phyloP scores from a whole-genome alignment of 2,329 filamentous ascomycete species.

The Thelonectria blattea region DNA sequence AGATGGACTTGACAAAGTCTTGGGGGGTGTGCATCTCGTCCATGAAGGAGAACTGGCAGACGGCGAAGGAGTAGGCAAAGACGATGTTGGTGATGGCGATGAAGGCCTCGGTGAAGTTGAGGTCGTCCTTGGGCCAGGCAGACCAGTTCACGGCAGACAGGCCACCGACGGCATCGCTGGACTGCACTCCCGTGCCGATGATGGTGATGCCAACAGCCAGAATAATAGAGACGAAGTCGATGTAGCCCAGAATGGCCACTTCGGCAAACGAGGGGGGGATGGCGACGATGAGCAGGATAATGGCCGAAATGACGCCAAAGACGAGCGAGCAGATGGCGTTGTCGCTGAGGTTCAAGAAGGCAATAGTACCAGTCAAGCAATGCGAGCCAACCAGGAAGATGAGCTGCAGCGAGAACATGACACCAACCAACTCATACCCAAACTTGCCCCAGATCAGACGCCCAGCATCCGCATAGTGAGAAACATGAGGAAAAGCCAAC shows the following conservation, averaged over 20 bases:
- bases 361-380: slow-evolving; percentile 66
- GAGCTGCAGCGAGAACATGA: slow-evolving; percentile 54
- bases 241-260: slow-evolving; percentile 35
- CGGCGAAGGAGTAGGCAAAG: slow-evolving; percentile 21
- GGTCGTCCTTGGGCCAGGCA: slow-evolving; percentile 45
- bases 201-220: slow-evolving; percentile 51
- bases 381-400: slow-evolving; percentile 72
- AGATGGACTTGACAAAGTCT: slow-evolving; percentile 59
- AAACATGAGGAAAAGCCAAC: slow-evolving; percentile 57
- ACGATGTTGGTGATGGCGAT: slow-evolving; percentile 61
- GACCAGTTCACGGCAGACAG: slow-evolving; percentile 35
- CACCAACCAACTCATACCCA: slow-evolving; percentile 58
- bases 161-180: background rate
- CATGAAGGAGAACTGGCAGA: slow-evolving; percentile 20
- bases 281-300: slow-evolving; percentile 46
- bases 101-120: slow-evolving; percentile 58
- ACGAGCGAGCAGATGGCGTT: slow-evolving; percentile 31
- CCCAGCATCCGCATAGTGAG: slow-evolving; percentile 68
- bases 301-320: slow-evolving; percentile 46
- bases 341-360: slow-evolving; percentile 52
- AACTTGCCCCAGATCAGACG: slow-evolving; percentile 61
- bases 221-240: slow-evolving; percentile 63
- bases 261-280: slow-evolving; percentile 49
- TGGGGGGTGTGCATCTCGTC: slow-evolving; percentile 19
- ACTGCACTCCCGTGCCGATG: slow-evolving; percentile 13